A percentile compares a stretch with the other conserved stretches of the same genome.
Conservation (phyloP, 2,329 filamentous ascomycete genomes). For the Phaeoacremonium minimum region DNA sequence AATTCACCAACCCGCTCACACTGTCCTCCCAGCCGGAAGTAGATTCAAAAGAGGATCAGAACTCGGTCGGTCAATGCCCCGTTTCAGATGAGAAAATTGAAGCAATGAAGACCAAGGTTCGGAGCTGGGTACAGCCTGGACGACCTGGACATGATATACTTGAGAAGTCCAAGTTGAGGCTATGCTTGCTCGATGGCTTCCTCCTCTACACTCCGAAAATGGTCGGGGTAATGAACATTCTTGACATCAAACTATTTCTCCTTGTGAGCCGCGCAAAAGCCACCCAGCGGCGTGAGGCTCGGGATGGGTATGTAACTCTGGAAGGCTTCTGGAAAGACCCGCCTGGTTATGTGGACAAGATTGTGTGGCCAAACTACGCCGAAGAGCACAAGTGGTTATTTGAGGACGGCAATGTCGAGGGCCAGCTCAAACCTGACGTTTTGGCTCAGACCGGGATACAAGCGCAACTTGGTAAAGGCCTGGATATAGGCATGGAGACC, state of each 20-base stretch:
- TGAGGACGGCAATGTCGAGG: slow-evolving; percentile 61
- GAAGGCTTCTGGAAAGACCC: slow-evolving; percentile 96
- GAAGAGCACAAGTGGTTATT: slow-evolving; percentile 80
- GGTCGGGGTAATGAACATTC: slow-evolving; percentile 49
- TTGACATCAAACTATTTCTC: slow-evolving; percentile 78
- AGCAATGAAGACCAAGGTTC: slow-evolving; percentile 40
- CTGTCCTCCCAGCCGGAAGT: slow-evolving; percentile 35
- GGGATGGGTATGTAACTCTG: slow-evolving; percentile 73
- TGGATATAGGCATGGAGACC: slow-evolving; percentile 55
- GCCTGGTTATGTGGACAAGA: slow-evolving; percentile 85
- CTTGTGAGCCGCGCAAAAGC: slow-evolving; percentile 62
- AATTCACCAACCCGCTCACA: neutral
- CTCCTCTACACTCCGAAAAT: slow-evolving; percentile 65
- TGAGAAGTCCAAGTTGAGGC: slow-evolving; percentile 23
- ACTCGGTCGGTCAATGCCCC: slow-evolving; percentile 53
- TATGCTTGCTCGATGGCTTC: slow-evolving; percentile 86
- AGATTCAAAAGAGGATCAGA: slow-evolving; percentile 58
- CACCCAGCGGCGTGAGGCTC: slow-evolving; percentile 60
- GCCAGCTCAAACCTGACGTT: slow-evolving; percentile 40
- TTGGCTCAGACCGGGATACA: slow-evolving; percentile 32
- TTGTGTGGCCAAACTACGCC: slow-evolving; percentile 96
- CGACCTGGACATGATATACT: slow-evolving; percentile 36
- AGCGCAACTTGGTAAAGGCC: slow-evolving; percentile 39
- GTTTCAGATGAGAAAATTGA: slow-evolving; percentile 42
- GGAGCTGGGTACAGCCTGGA: slow-evolving; percentile 37